Base-by-base conservation (phyloP, 2,329 filamentous ascomycete genomes). In the Pyrenophora seminiperda region DNA sequence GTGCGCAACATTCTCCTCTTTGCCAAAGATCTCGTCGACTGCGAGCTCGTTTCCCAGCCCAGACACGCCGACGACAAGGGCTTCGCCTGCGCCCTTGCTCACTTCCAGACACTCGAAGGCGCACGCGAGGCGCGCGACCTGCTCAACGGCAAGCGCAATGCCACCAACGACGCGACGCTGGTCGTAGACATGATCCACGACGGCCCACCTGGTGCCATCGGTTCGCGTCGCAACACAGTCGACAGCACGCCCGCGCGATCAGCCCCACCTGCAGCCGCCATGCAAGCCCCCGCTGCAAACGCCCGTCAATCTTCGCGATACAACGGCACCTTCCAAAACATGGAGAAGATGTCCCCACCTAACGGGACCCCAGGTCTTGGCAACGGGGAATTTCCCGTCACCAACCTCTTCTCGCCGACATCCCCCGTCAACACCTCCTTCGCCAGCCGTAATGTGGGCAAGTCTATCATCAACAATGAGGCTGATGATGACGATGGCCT, bases 401-500 rank as follows among this genome's bases (percentile, higher is more conserved):
- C 86, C 58, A 84, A 77, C 53, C 74, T 90, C 19, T 91, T 90
- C 73, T 88, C 86, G 10, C 84, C 87, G 1, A 87, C 88, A 59
- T 90, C 88, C 5, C 88, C 88, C 1, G 86, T 90, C 46, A 85
- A 84, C 33, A 88, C 86, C 65, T 83, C 87, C 44, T 77, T 88
- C n/a, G 77, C 78, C n/a, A 85, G 86, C 52, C 78, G 81, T 41
- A 74, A 73, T 36, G 46, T 73, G 74, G 86, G 88, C 60, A 91
- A 90, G 72, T 83, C 84, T 2, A 76, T 91, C 41, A 91, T 91
- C 71, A 83, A 88, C 61, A 83, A 87, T 63, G 80, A 81, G 13
- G 84, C 83, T 20, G 85, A 88, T 56, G 88, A 91, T 41, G 88
- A 90, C 66, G 89, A 88, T 2, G 83, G 81, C 27, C 77, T 91